Evolutionary conservation across 2,329 filamentous ascomycete species (phyloP), one percentile per base, ranked within the genome.

Genomic region (Alternaria incomplexa): DNA sequence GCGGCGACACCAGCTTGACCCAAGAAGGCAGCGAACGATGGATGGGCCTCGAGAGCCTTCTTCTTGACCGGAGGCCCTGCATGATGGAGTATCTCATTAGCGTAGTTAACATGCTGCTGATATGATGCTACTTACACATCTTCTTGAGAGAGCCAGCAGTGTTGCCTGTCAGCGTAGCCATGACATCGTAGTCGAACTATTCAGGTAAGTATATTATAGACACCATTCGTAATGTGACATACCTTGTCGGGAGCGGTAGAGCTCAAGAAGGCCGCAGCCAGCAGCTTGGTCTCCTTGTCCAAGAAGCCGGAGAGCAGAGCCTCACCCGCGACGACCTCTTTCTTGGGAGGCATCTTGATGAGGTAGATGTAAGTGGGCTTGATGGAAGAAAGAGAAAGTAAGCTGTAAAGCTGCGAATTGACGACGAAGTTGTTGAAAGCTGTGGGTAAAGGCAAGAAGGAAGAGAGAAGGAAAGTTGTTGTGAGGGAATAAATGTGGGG

Each of bases 101-200:
- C 17, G 15, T 17, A 12, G 7, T 7, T 30, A 5, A n/a, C 5
- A 11, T 44, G 28, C 6, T 11, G 5, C 3, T 20, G 3, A 10
- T 25, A 1, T 13, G 1, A 13, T 22, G 7, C 3, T 10, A 63
- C 61, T 46, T 56, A 60, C 69, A 76, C 65, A 77, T 73, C 70
- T 79, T 79, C 69, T 76, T 75, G 48, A 77, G 69, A 0, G 73
- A 68, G 30, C 75, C 74, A 15, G 62, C 62, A 1, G 76, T 78
- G 64, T 77, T 74, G 46, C 71, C 69, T 0, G 74, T 73, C 3
- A 79, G 63, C 5, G 47, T 64, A 1, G 71, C 71, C 70, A 79
- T 75, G 12, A 74, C 23, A 1, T 73, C 67, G 40, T 72, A 79
- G 62, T 79, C 70, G 57, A 70, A 75, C 75, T 77, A 44, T 17